These are phyloP conservation scores for Penicillium odoratum DNA, from an alignment of 495 filamentous ascomycete species.

Conservation along the genomic window DNA sequence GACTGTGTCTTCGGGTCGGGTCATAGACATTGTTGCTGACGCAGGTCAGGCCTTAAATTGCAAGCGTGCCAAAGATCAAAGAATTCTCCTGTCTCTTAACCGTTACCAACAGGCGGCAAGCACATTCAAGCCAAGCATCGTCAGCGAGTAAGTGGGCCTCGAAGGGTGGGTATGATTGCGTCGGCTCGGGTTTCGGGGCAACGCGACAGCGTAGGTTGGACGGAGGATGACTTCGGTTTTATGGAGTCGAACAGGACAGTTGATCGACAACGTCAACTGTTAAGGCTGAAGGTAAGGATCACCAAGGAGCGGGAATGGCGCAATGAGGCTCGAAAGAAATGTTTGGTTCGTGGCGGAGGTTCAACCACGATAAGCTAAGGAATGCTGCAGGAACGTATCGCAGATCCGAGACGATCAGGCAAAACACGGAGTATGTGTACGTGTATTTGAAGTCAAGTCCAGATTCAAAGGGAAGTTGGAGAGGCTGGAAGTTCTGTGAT, in stretches of 20 bases:
- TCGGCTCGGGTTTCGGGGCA: background rate
- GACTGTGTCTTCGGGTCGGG: conserved; percentile 41
- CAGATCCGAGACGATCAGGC: background rate
- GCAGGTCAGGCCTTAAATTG: background rate
- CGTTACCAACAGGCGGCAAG: conserved; percentile 12
- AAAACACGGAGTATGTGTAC: background rate
- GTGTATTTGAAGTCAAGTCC: background rate
- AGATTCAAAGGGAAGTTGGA: conserved; percentile 19
- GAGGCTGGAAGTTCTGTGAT: conserved; percentile 28
- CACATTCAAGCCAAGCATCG: conserved; percentile 18
- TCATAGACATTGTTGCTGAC: conserved; percentile 38
- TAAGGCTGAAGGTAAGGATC: background rate
- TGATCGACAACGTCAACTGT: background rate
- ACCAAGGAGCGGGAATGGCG: conserved; percentile 10
- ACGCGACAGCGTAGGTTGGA: background rate
- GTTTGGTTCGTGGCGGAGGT: conserved; percentile 7
- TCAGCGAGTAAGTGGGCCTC: conserved; percentile 10
- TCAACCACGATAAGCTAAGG: background rate
- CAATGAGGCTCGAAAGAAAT: conserved; percentile 13
- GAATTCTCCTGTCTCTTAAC: conserved; percentile 1
- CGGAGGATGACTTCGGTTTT: background rate
- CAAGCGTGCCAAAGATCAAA: conserved; percentile 1
- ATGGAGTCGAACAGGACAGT: background rate
- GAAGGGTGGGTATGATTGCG: conserved; percentile 4
- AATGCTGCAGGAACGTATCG: background rate